Evolutionary conservation across 2,329 filamentous ascomycete genomes (phyloP), one percentile per base, ranked within the genome.

Genomic region (Phaeophleospora eucalypticola): DNA sequence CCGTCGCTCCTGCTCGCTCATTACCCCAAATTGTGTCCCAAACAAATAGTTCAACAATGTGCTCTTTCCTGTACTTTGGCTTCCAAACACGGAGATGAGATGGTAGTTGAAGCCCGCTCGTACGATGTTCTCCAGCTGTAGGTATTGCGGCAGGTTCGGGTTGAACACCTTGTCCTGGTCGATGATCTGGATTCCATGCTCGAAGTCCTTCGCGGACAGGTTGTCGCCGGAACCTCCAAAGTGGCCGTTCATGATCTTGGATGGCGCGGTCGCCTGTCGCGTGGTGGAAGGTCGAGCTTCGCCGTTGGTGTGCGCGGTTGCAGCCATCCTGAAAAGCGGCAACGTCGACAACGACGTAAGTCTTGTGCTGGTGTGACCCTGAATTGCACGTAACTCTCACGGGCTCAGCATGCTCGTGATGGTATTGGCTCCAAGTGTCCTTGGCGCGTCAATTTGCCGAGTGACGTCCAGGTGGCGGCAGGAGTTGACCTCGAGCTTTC

Each of bases 51-150:
- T 98, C 56, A 98, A 82, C 37, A 98, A 79, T 4, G 93, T 98
- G 37, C 93, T 97, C 74, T 98, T 98, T 59, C 93, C 93, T 29
- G 93, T 98, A 17, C 93, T 97, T 76, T 98, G 93, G 48, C 91
- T 97, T 36, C 93, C 93, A 69, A 98, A 98, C 63, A 98, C 93
- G 63, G 91, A 96, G 66, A 98, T 96, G 65, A 98, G 82, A 71
- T 98, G 93, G 73, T 98, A 98, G 74, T 97, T 95, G 81, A 98
- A 98, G 65, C 93, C 93, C 54, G 90, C 83, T 51, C 87, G 83
- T 58, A 89, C 86, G 59, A 95, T 83, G 63, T 86, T 78, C 67
- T 89, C 87, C 56, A 83, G 74, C 57, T 81, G 79, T 58, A 98
- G 82, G 69, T 98, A 98, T 49, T 83, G 81, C 62, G 83, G 85